Evolutionary conservation across 2,329 filamentous ascomycete genomes (phyloP).

Genomic region (Hypoxylon sp.): DNA sequence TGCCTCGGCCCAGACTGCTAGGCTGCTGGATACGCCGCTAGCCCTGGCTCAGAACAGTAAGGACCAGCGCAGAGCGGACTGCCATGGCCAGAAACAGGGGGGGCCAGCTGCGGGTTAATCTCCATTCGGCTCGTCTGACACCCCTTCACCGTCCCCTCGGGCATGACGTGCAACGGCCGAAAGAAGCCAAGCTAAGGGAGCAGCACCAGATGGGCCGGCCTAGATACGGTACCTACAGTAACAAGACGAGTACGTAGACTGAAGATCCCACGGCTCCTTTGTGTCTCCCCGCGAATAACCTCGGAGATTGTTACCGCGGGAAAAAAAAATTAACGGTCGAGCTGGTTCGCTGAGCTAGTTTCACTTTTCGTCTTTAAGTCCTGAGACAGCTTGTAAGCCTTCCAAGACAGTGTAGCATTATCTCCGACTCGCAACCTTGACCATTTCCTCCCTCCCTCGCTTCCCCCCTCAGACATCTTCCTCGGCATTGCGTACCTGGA

Average conservation of each 20-base stretch:
- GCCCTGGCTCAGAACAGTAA: no score
- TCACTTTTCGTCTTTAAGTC: background rate
- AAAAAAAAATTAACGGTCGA: background rate
- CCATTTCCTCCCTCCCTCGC: background rate
- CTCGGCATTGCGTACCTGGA: background rate
- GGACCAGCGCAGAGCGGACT: background rate
- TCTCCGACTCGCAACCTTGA: background rate
- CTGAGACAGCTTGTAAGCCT: background rate
- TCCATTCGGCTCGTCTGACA: background rate
- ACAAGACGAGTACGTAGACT: background rate
- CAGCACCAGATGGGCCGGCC: no score
- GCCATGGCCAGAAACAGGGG: background rate
- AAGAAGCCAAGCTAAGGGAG: background rate
- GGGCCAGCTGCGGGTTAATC: background rate
- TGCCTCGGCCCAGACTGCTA: no score
- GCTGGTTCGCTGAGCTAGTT: background rate
- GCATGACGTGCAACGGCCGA: background rate
- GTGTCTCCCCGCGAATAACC: conserved; percentile 16
- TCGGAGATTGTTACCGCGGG: conserved; percentile 25
- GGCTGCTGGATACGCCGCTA: no score
- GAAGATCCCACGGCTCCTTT: conserved; percentile 12
- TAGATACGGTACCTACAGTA: conserved; percentile 1
- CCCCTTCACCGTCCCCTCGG: background rate
- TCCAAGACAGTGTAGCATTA: background rate
- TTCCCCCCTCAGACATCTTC: background rate